Conservation (phyloP, 208 protist genomes). For the Trypanosomatidae sp. region DNA sequence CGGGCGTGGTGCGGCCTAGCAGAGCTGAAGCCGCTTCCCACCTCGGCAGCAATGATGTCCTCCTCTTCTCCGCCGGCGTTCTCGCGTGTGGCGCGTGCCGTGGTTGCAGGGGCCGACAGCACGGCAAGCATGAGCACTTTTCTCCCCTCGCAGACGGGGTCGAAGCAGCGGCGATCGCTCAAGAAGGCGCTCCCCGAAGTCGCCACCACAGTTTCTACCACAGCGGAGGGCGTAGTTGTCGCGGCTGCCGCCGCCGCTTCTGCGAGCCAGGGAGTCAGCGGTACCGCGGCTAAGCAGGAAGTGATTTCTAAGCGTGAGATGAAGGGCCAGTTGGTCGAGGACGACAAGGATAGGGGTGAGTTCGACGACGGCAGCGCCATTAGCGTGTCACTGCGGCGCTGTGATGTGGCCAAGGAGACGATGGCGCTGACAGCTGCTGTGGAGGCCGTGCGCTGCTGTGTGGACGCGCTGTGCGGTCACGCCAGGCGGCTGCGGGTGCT, state of each 20-base stretch:
- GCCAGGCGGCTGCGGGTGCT: conserved; percentile 5
- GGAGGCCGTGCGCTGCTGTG: conserved; percentile 11
- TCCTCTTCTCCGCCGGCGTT: background rate
- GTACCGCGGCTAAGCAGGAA: background rate
- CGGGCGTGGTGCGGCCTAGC: conserved; percentile 16
- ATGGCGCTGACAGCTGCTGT: conserved; percentile 6
- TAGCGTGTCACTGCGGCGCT: conserved; percentile 12
- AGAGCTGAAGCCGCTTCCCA: conserved; percentile 7
- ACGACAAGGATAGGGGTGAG: background rate
- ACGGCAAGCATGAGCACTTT: background rate
- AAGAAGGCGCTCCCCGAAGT: too few relatives aligned
- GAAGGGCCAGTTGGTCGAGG: background rate
- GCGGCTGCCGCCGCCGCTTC: background rate
- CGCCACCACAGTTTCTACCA: background rate
- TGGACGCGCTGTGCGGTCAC: conserved; percentile 15
- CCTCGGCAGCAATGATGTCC: background rate
- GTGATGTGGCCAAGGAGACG: conserved; percentile 19
- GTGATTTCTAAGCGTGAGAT: background rate
- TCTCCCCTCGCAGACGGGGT: background rate
- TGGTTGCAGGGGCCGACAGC: background rate
- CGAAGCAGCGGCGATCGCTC: background rate
- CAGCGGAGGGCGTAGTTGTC: too few relatives aligned
- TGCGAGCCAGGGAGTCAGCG: background rate
- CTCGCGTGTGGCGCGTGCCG: background rate
- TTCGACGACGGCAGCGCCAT: conserved; percentile 2